phyloP scores from a whole-genome alignment of 106 monocot species.

The Ottelia alismoides region DNA sequence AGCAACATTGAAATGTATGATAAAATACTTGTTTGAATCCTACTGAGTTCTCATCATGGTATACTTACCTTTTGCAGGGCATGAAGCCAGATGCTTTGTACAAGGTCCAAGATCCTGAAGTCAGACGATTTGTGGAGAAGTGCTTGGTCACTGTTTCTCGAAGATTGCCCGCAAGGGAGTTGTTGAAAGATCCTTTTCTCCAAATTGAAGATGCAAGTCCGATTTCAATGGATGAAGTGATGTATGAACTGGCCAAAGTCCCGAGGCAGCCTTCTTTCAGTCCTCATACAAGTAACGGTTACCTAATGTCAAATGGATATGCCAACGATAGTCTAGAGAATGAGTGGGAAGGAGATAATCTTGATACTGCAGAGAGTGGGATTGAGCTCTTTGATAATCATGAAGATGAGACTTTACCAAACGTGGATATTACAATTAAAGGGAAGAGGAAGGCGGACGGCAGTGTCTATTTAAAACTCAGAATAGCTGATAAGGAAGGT shows the following conservation, averaged over 20 bases:
- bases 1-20: too few species aligned
- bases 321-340: constrained; percentile 23
- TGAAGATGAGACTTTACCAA: constrained; percentile 42
- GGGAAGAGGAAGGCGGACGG: constrained; percentile 79
- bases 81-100: constrained; percentile 73
- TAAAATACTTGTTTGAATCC: constrained; percentile 12
- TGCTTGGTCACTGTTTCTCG: constrained; percentile 55
- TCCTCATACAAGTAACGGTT: constrained; percentile 14
- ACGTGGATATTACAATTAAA: constrained; percentile 69
- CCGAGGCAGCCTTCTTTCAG: constrained; percentile 26
- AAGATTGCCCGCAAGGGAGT: constrained; percentile 67
- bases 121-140: constrained; percentile 75
- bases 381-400: constrained; percentile 42
- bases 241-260: constrained; percentile 6
- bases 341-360: constrained; percentile 27
- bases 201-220: constrained; percentile 28
- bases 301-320: constrained; percentile 15
- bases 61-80: constrained; percentile 26
- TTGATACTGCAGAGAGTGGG: constrained; percentile 27
- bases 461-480: constrained; percentile 60
- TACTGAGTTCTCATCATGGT: not conserved
- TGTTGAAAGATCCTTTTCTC: constrained; percentile 84
- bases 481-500: constrained; percentile 81
- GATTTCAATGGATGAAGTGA: constrained; percentile 10
- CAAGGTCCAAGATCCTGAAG: constrained; percentile 55